These are phyloP conservation scores for Voacanga thouarsii DNA, from an alignment of 257 asterid species.

Conservation along the genomic window DNA sequence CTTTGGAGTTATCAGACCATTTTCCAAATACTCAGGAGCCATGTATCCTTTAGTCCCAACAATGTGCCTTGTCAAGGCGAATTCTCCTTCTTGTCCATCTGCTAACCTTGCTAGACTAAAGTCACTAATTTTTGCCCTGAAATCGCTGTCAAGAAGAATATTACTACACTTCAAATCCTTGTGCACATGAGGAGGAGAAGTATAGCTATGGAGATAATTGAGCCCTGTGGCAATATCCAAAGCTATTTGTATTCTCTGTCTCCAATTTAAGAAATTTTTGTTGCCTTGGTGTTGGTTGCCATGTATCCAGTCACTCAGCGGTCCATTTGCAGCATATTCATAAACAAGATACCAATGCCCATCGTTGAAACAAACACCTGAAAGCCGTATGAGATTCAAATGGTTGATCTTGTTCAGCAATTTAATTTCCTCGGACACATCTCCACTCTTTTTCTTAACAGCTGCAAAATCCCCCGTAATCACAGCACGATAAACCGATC, in stretches of 20 bases:
- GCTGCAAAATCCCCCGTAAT: slow-evolving; percentile 88
- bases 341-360: slow-evolving; percentile 85
- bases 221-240: slow-evolving; percentile 76
- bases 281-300: background rate
- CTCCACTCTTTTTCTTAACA: slow-evolving; percentile 78
- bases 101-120: slow-evolving; percentile 72
- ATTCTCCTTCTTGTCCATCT: slow-evolving; percentile 61
- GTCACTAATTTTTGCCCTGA: slow-evolving; percentile 71
- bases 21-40: slow-evolving; percentile 96
- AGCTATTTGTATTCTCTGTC: slow-evolving; percentile 59
- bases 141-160: slow-evolving; percentile 60
- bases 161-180: slow-evolving; percentile 65
- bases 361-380: slow-evolving; percentile 70
- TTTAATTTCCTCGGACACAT: slow-evolving; percentile 70
- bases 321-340: slow-evolving; percentile 76
- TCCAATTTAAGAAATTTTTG: slow-evolving; percentile 45
- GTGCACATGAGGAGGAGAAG: slow-evolving; percentile 79
- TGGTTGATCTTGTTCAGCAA: slow-evolving; percentile 79
- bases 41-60: slow-evolving; percentile 94
- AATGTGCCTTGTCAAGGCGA: slow-evolving; percentile 81
- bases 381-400: slow-evolving; percentile 76
- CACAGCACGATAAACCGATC: slow-evolving; percentile 72
- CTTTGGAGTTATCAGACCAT: slow-evolving; percentile 72
- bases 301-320: slow-evolving; percentile 53
- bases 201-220: slow-evolving; percentile 76